phyloP scores from a whole-genome alignment of 805 yeast genomes.

The Kregervanrija fluxuum region DNA sequence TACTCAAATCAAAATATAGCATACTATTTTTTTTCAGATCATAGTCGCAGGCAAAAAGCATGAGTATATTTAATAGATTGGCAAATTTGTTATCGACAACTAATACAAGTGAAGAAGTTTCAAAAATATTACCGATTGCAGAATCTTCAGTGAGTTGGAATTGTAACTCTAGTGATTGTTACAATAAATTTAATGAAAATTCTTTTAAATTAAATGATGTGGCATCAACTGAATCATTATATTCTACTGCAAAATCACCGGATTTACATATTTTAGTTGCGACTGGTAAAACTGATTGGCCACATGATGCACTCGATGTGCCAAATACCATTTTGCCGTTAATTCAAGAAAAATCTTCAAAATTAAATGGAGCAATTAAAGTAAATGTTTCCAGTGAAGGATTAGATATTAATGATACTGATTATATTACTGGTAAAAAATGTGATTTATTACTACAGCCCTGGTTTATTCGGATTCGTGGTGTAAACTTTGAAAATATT shows the following conservation, averaged over 20 bases:
- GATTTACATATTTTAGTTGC: conserved; percentile 72
- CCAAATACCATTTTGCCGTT: conserved; percentile 24
- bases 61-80: too few relatives aligned
- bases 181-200: conserved; percentile 17
- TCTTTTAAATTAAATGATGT: conserved; percentile 32
- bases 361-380: conserved; percentile 7
- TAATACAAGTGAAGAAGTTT: conserved; percentile 24
- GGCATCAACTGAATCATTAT: conserved; percentile 35
- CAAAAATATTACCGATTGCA: conserved; percentile 36
- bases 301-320: conserved; percentile 50
- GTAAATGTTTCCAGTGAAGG: conserved; percentile 17
- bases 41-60: too few relatives aligned
- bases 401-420: conserved; percentile 15
- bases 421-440: conserved; percentile 34
- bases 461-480: conserved; percentile 61
- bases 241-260: conserved; percentile 65
- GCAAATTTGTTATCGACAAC: neutral
- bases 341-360: conserved; percentile 16
- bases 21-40: too few relatives aligned
- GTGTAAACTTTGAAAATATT: conserved; percentile 38
- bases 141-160: conserved; percentile 37
- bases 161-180: conserved; percentile 45
- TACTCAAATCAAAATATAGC: too few relatives aligned
- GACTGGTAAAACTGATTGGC: conserved; percentile 84
- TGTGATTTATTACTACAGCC: conserved; percentile 68